A percentile compares a stretch with the other conserved stretches of the same genome.
phyloP scores from a whole-genome alignment of 139 green algal genomes.

The Choricystis sp. region DNA sequence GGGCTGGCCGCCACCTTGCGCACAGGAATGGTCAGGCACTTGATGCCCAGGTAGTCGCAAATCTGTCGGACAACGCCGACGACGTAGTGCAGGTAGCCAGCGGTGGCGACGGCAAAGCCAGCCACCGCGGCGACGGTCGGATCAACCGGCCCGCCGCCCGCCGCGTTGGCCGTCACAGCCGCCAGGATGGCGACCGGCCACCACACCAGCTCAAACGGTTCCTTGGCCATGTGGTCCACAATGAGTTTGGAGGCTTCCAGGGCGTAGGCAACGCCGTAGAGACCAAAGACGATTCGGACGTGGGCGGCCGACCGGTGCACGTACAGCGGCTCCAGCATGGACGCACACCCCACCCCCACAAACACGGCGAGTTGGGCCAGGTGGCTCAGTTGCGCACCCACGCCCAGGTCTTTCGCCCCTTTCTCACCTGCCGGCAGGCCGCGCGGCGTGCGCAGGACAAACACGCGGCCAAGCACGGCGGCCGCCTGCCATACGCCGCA shows the following conservation, averaged over 20 bases:
- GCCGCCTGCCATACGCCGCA: slow-evolving; percentile 11
- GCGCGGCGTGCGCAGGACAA: slow-evolving; percentile 11
- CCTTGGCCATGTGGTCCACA: slow-evolving; percentile 83
- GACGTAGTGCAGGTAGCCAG: slow-evolving; percentile 52
- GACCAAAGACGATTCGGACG: slow-evolving; percentile 14
- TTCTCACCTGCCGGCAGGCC: slow-evolving; percentile 27
- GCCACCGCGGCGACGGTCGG: slow-evolving; percentile 9
- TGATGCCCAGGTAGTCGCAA: slow-evolving; percentile 54
- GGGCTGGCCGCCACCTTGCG: too few relatives aligned
- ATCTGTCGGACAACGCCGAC: slow-evolving; percentile 46
- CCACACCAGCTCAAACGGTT: slow-evolving; percentile 38
- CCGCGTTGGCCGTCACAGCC: background rate
- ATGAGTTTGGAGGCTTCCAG: slow-evolving; percentile 58
- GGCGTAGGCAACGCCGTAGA: slow-evolving; percentile 26
- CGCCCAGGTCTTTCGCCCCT: slow-evolving; percentile 52
- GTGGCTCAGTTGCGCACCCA: slow-evolving; percentile 21
- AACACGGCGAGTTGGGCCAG: slow-evolving; percentile 38
- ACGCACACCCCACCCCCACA: slow-evolving; percentile 6
- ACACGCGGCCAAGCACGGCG: slow-evolving; percentile 1
- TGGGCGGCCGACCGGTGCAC: background rate
- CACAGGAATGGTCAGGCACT: slow-evolving; percentile 49
- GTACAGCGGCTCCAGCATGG: slow-evolving; percentile 9
- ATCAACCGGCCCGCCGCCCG: background rate
- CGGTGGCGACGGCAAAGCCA: slow-evolving; percentile 17
- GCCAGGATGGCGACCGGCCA: slow-evolving; percentile 27